Evolutionary conservation across 106 monocot genomes (phyloP).

Genomic region (Platanthera zijinensis): DNA sequence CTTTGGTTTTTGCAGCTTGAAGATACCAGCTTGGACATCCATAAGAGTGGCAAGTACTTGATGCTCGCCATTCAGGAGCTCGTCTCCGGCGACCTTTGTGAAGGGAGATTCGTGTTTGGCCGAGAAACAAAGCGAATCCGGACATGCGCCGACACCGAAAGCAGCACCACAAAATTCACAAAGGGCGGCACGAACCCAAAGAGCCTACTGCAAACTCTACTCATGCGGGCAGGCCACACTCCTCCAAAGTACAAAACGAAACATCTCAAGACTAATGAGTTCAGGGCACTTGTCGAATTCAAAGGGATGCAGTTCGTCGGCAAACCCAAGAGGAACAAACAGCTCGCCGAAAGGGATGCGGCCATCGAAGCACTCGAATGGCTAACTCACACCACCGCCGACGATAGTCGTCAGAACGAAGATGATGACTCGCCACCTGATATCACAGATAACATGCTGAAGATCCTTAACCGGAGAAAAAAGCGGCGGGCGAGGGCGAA

Average conservation of each 20-base stretch:
- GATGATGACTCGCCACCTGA: conserved; percentile 57
- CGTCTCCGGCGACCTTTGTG: conserved; percentile 77
- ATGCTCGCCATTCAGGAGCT: conserved; percentile 81
- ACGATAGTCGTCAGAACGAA: conserved; percentile 24
- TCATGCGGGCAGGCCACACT: conserved; percentile 91
- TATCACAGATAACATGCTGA: conserved; percentile 93
- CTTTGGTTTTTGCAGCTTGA: conserved; percentile 48
- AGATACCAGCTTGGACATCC: conserved; percentile 68
- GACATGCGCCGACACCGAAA: conserved; percentile 5
- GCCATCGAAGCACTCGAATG: conserved; percentile 90
- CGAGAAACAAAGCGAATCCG: conserved; percentile 49
- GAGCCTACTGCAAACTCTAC: conserved; percentile 75
- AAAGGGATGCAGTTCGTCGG: conserved; percentile 99
- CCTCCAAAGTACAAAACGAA: conserved; percentile 94
- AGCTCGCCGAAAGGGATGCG: conserved; percentile 90
- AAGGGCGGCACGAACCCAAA: conserved; percentile 82
- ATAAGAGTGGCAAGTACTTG: conserved; percentile 86
- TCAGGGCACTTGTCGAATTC: conserved; percentile 85
- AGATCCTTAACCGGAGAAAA: conserved; percentile 53
- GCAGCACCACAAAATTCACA: conserved; percentile 27
- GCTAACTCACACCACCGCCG: conserved; percentile 77
- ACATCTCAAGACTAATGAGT: conserved; percentile 97
- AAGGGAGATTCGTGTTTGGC: conserved; percentile 95
- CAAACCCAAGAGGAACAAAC: conserved; percentile 97
- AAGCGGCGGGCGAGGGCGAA: conserved; percentile 12